Base-by-base conservation (phyloP, 805 yeast species). In the Candida stauntonica region DNA sequence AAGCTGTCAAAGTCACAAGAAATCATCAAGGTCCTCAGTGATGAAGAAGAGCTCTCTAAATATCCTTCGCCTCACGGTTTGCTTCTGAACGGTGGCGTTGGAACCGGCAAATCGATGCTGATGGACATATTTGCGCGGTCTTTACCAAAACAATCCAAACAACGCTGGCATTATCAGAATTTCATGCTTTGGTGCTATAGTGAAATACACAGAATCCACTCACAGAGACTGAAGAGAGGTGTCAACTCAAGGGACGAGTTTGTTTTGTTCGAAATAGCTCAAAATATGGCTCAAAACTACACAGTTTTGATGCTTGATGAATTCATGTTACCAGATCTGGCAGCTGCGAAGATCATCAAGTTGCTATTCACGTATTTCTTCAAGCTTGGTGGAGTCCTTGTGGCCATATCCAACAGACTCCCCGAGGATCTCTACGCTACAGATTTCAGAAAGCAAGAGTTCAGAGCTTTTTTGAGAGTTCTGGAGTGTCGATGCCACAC, bases 281-380 rank as follows among this genome's bases (percentile, higher is more conserved):
- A 77, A 36, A 78, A 70, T 36, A 67, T 82, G 78, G 71, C 81
- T 21, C 57, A 62, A 12, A 68, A 67, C 42, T 76, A 71, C 51
- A 78, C 86, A 2, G 64, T 82, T 12, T 57, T 82, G 42, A 65
- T 81, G 57, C 58, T 82, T 29, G 89, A 82, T 55, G 89, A 83
- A 55, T 82, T 82, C 60, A 79, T 81, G 83, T 54, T 82, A 21
- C 89, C 89, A 0, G 89, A 82, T 53, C 68, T 83, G 26, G 85
- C 87, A 0, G 72, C 84, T 17, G 88, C 86, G 1, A 81, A 79
- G 50, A 78, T 82, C 26, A 63, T 82, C 40, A 76, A 78, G 55
- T 67, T 79, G 12, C 58, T 82, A 35, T 79, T 82, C 58, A 77
- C 82, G 0, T 79, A 75, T 54, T 82, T 75, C 60, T 81, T 82